phyloP scores from a whole-genome alignment of 768 basidiomycete species.

The Nidula microcarpa region DNA sequence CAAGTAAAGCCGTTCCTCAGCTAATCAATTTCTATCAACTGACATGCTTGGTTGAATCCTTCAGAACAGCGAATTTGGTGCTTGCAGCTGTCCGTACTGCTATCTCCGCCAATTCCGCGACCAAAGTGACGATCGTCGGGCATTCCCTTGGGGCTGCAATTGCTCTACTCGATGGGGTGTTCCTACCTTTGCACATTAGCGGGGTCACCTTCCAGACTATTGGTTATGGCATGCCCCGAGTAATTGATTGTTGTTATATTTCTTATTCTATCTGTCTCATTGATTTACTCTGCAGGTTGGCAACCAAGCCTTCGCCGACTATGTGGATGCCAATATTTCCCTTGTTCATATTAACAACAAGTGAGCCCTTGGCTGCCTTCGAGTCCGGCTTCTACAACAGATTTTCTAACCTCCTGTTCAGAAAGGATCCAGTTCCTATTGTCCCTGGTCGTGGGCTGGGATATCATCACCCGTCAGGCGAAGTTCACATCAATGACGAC shows the following conservation, averaged over 20 bases:
- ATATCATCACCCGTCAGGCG: slow-evolving; percentile 42
- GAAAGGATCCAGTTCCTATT: slow-evolving; percentile 36
- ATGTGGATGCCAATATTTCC: slow-evolving; percentile 14
- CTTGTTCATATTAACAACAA: slow-evolving; percentile 16
- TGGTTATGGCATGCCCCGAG: slow-evolving; percentile 41
- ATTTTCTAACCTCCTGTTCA: slow-evolving; percentile 28
- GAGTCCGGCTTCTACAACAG: slow-evolving; percentile 33
- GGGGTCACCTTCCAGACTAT: slow-evolving; percentile 30
- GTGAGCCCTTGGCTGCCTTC: slow-evolving; percentile 22
- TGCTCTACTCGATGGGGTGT: slow-evolving; percentile 46
- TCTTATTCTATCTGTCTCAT: background rate
- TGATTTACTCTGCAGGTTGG: slow-evolving; percentile 20
- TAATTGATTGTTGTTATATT: slow-evolving; percentile 14
- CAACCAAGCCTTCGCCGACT: slow-evolving; percentile 23
- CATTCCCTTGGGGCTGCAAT: slow-evolving; percentile 41
- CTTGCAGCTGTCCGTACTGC: slow-evolving; percentile 35
- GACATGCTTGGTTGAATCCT: background rate
- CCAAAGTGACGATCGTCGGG: slow-evolving; percentile 36
- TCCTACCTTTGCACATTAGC: slow-evolving; percentile 48
- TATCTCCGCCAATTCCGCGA: slow-evolving; percentile 26
- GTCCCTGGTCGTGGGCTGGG: slow-evolving; percentile 38
- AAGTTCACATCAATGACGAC: slow-evolving; percentile 30
- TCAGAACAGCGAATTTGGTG: slow-evolving; percentile 35
- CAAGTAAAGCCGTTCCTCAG: slow-evolving; percentile 20
- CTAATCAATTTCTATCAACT: background rate